Conservation (phyloP, 2,329 filamentous ascomycete genomes). For the Trichoderma sp. region DNA sequence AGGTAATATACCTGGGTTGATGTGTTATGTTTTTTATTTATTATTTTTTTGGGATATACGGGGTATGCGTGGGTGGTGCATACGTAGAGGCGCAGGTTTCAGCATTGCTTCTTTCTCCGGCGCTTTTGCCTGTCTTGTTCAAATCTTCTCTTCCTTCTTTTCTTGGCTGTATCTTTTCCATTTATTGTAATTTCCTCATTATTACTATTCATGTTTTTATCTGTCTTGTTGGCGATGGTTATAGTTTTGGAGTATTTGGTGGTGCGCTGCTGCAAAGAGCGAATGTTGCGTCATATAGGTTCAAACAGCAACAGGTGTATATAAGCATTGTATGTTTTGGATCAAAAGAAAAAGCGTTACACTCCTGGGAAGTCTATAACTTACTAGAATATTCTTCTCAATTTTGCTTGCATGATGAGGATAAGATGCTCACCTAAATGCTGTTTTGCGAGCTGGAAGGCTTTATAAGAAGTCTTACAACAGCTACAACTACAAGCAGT, state of each 20-base stretch:
- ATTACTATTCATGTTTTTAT: not conserved
- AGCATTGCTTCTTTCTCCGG: constrained; percentile 24
- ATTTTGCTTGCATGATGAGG: not conserved
- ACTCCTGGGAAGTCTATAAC: not conserved
- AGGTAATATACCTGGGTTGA: constrained; percentile 22
- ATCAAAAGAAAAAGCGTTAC: not conserved
- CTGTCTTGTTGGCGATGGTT: not conserved
- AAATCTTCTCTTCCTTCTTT: not conserved
- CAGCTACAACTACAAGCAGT: not conserved
- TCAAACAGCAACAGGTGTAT: constrained; percentile 19
- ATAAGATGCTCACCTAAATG: not conserved
- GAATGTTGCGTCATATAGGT: constrained; percentile 18
- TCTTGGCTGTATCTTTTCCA: constrained; percentile 15
- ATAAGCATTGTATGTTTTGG: constrained; percentile 15
- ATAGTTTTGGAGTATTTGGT: constrained; percentile 16
- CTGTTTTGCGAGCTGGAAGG: constrained; percentile 4
- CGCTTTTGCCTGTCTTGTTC: not conserved
- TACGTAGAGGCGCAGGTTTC: constrained; percentile 29
- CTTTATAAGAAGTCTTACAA: not conserved
- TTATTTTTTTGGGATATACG: constrained; percentile 14
- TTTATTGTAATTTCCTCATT: constrained; percentile 12
- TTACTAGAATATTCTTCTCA: not conserved
- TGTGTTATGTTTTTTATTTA: constrained; percentile 17
- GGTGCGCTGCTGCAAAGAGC: constrained; percentile 19
- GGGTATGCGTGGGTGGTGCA: constrained; percentile 26